Evolutionary conservation across 495 filamentous ascomycete genomes (phyloP), one percentile per base, ranked within the genome.

Genomic region (Lophiotrema nucula): DNA sequence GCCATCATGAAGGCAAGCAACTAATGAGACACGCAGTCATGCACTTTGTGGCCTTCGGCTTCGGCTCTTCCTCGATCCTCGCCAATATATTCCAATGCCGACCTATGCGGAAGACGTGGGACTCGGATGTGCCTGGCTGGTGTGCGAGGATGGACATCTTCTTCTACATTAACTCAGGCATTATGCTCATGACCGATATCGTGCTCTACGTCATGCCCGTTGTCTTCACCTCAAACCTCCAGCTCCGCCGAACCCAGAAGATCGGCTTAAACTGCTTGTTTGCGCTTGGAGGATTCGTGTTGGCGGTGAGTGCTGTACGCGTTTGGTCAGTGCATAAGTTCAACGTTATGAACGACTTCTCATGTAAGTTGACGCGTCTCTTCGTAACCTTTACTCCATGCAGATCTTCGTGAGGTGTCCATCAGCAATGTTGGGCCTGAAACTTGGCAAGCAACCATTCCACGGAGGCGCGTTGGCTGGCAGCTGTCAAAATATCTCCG

Each of bases 1-100:
- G n/a, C n/a, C n/a, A n/a, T n/a, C n/a, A n/a, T n/a, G n/a, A n/a
- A n/a, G n/a, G n/a, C n/a, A n/a, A n/a, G n/a, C n/a, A n/a, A n/a
- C n/a, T n/a, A n/a, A n/a, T n/a, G n/a, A n/a, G n/a, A n/a, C n/a
- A n/a, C n/a, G n/a, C n/a, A n/a, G n/a, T 43, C 41, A 63, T 63
- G 60, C 60, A 63, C 18, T 63, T 63, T 25, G 47, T 63, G 5
- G 46, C 60, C 22, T 63, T 63, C 21, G 53, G 53, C 12, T 63
- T 63, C 35, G 60, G 60, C 13, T 13, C 43, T 1, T 35, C 18
- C 53, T 48, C 37, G 25, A 58, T 63, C 39, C 43, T 63, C 8
- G 60, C 53, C 28, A 48, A 57, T 27, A 16, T 63, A 38, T 63
- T 63, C 39, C 60, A 58, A 24, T 63, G 60, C 45, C 22, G 25